Evolutionary conservation across 371 early-diverging fungal genomes (phyloP), one percentile per base, ranked within the genome.

Genomic region (Mortierella sp.): DNA sequence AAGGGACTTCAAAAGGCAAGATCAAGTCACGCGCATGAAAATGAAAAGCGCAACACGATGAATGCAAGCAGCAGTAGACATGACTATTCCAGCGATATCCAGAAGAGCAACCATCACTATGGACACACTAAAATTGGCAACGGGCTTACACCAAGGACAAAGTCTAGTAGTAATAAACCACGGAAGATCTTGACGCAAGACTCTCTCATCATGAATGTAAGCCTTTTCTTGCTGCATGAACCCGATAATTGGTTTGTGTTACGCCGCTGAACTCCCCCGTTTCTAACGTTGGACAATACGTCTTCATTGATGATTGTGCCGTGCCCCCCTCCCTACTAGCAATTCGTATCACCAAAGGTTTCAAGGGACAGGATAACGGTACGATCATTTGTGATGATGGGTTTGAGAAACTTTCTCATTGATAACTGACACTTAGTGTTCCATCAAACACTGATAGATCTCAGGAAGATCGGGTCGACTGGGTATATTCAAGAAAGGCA

Each of bases 401-500:
- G n/a, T n/a, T n/a, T n/a, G n/a, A n/a, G n/a, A n/a, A n/a, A n/a
- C n/a, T n/a, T n/a, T n/a, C n/a, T n/a, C n/a, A n/a, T n/a, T n/a
- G n/a, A n/a, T n/a, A n/a, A n/a, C n/a, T n/a, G n/a, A n/a, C n/a
- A n/a, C n/a, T n/a, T n/a, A n/a, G n/a, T n/a, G 14, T 27, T 54
- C 13, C 19, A 6, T 19, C n/a, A 12, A 12, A 16, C 24, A 13
- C 21, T 22, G 17, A 56, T 60, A 67, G 73, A 67, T 63, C 17
- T 34, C 52, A 3, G 59, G 44, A 8, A 73, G 54, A 24, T 19
- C 49, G 2, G 40, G 14, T 12, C 57, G 55, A 3, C 48, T 65
- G 13, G 77, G 77, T 8, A 60, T 76, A 1, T 76, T 76, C 34
- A 68, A 58, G 37, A 76, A 76, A 21, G 77, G 70, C 12, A 76